Evolutionary conservation across 257 asterid genomes (phyloP).

Genomic region (Scutellaria galericulata): DNA sequence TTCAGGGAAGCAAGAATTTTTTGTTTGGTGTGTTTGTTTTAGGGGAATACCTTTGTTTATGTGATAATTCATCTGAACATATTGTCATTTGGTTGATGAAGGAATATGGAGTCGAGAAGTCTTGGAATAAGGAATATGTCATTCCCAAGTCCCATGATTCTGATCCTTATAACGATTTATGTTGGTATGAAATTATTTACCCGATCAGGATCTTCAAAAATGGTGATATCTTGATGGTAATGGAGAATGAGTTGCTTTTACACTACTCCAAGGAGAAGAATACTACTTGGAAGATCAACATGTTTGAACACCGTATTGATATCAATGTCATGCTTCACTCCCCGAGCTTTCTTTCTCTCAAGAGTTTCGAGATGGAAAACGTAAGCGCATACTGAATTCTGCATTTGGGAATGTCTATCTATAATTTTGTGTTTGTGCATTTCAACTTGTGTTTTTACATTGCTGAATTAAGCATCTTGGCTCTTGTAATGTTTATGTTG

Average conservation of each 20-base stretch:
- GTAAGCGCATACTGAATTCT: slow-evolving; percentile 22
- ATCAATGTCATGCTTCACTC: slow-evolving; percentile 21
- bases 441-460: background rate
- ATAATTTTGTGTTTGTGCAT: background rate
- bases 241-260: slow-evolving; percentile 35
- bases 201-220: slow-evolving; percentile 41
- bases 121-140: slow-evolving; percentile 45
- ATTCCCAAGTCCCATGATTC: slow-evolving; percentile 15
- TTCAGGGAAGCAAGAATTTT: background rate
- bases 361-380: slow-evolving; percentile 17
- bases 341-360: slow-evolving; percentile 46
- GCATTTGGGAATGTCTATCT: background rate
- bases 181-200: slow-evolving; percentile 13
- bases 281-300: slow-evolving; percentile 17
- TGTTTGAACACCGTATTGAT: background rate
- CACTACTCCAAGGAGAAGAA: slow-evolving; percentile 33
- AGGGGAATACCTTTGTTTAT: slow-evolving; percentile 32
- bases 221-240: slow-evolving; percentile 47
- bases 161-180: background rate
- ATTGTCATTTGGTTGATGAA: slow-evolving; percentile 53
- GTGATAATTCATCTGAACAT: slow-evolving; percentile 39
- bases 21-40: slow-evolving; percentile 22
- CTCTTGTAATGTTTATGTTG: no score
- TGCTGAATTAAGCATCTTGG: no score
- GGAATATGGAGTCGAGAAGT: slow-evolving; percentile 44